Evolutionary conservation across 371 early-diverging fungal species (phyloP), one percentile per base, ranked within the genome.

Genomic region (Coemansia sp.): DNA sequence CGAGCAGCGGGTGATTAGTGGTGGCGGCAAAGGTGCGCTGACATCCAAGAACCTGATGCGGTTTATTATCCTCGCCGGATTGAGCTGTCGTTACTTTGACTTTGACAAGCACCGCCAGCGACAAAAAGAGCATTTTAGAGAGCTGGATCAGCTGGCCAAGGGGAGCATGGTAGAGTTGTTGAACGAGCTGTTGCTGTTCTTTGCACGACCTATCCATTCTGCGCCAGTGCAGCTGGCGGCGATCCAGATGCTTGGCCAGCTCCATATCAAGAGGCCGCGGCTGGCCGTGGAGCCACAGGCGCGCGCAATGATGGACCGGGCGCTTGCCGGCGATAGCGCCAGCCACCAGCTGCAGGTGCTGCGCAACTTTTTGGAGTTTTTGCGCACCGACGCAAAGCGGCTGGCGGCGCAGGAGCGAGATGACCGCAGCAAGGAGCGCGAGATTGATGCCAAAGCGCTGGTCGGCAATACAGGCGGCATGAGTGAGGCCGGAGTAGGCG

Each of bases 401-500:
- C 57, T 64, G 24, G 59, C 60, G 8, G 40, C 33, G 6, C 53
- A 48, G 39, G 62, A 58, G 46, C 65, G 42, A 8, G 62, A 62
- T 12, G 61, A 48, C 51, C 66, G 67, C 31, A 47, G n/a, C 31
- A 55, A 24, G 16, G 58, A 33, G 40, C 82, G 80, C 42, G 53
- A 78, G n/a, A 80, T 91, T 32, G 89, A 92, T 67, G 77, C 90
- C 3, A 82, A 84, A 32, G 85, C 87, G 5, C 66, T 94, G 33
- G 81, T 93, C 8, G 94, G 94, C 9, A 88, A 88, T 62, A 87
- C 88, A 1, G 87, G 85, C 37, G 88, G 88, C 55, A 84, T 90
- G 82, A 87, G 88, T n/a, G 93, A 91, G 59, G 82, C 87, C 5
- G 92, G 90, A 57, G 90, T 92, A 3, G 88, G 90, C 57, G 86